Evolutionary conservation across 1,284 basidiomycete genomes (phyloP), one percentile per base, ranked within the genome.

Genomic region (Leccinum subatratum): DNA sequence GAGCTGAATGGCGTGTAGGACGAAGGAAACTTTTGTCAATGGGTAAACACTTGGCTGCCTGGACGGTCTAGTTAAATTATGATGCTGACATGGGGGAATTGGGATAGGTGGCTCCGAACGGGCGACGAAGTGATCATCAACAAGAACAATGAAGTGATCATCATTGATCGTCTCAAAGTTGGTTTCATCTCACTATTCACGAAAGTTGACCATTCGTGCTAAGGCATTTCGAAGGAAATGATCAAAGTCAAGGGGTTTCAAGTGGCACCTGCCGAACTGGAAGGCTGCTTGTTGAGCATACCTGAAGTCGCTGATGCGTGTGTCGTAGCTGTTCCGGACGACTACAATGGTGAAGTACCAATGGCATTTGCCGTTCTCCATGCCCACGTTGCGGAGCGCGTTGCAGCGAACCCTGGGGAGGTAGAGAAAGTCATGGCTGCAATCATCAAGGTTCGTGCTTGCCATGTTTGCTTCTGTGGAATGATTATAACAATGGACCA

Each of bases 241-340:
- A 83, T 86, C 81, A 86, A 86, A 80, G 87, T 90, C 66, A 82
- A 79, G 70, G 89, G 87, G 3, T 88, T 87, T 72, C 87, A 90
- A 74, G 86, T 86, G 4, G 85, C 88, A 0, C 88, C 87, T 2
- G 86, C 88, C 2, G 89, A 92, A 70, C 79, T 92, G 4, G 90
- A 92, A 71, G 89, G 90, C 3, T 89, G 87, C 71, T 72, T 93
- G 28, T 76, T 93, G 16, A 83, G 85, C 67, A 90, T 93, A 70
- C 79, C 83, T 0, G 89, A 90, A 70, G 86, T 94, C 5, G 81
- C 80, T 1, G 89, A 93, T 66, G 83, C 81, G 1, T 92, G 91
- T 68, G 91, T 95, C 4, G 89, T 95, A n/a, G 87, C 90, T 3
- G 76, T 93, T 6, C 87, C 86, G 1, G 90, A 95, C 72, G 90